Percentiles rank a stretch among this genome's conserved stretches.
These are phyloP conservation scores for Chaetomidium leptoderma DNA, from an alignment of 495 filamentous ascomycete species.

Conservation along the genomic window DNA sequence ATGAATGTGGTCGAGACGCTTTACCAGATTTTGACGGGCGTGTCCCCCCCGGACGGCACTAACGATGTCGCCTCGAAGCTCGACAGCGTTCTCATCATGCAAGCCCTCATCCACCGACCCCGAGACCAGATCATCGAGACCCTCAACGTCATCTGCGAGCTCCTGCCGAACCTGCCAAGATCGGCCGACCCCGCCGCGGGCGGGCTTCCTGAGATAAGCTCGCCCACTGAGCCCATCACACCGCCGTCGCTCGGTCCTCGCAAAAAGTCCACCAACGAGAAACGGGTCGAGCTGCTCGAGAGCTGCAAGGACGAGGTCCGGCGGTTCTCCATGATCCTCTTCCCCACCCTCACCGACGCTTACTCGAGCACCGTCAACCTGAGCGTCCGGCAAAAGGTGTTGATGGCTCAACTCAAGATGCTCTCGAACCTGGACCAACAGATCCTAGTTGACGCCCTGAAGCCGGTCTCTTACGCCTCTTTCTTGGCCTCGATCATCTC, in stretches of 20 bases:
- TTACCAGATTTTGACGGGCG: conserved; percentile 94
- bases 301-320: conserved; percentile 80
- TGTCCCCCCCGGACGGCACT: conserved; percentile 77
- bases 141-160: conserved; percentile 94
- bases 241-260: conserved; percentile 34
- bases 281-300: conserved; percentile 69
- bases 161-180: conserved; percentile 66
- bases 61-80: conserved; percentile 85
- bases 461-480: conserved; percentile 93
- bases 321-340: conserved; percentile 89
- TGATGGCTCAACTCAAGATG: conserved; percentile 96
- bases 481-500: conserved; percentile 94
- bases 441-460: conserved; percentile 81
- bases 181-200: conserved; percentile 50
- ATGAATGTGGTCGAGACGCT: conserved; percentile 97
- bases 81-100: conserved; percentile 97
- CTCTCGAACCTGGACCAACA: conserved; percentile 84
- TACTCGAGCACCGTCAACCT: conserved; percentile 98
- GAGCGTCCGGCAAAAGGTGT: conserved; percentile 93
- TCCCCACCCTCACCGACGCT: conserved; percentile 93
- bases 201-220: conserved; percentile 46
- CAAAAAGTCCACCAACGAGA: conserved; percentile 66
- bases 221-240: conserved; percentile 34
- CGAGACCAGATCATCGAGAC: conserved; percentile 96
- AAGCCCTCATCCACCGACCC: conserved; percentile 94